These are phyloP conservation scores for Colletotrichum sp. DNA, from an alignment of 2,329 filamentous ascomycete species.

Conservation along the genomic window DNA sequence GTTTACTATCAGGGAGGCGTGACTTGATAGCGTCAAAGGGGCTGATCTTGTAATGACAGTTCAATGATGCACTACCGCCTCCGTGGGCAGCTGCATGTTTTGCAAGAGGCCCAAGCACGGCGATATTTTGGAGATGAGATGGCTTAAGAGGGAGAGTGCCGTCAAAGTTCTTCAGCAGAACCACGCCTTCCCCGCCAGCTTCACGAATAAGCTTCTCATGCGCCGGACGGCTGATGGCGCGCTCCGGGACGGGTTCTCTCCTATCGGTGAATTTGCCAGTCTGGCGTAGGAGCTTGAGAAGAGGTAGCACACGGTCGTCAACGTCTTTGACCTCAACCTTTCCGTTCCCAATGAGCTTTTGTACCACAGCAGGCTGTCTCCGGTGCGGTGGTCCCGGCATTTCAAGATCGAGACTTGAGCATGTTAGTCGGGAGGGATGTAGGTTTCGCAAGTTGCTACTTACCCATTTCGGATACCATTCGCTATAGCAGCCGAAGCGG, in stretches of 20 bases:
- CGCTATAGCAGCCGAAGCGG: not conserved
- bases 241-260: slow-evolving; percentile 28
- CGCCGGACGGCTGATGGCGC: slow-evolving; percentile 22
- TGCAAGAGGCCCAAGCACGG: not conserved
- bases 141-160: slow-evolving; percentile 63
- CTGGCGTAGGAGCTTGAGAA: not conserved
- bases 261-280: not conserved
- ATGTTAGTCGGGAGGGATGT: not conserved
- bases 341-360: not conserved
- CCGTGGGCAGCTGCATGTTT: slow-evolving; percentile 61
- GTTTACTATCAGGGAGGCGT: not conserved
- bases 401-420: slow-evolving; percentile 35
- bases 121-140: slow-evolving; percentile 41
- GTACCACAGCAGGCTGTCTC: not conserved
- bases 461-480: not conserved
- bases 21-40: not conserved
- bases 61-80: slow-evolving; percentile 67
- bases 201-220: slow-evolving; percentile 17
- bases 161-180: slow-evolving; percentile 75
- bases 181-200: slow-evolving; percentile 68
- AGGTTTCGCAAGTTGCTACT: not conserved
- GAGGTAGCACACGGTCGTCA: not conserved
- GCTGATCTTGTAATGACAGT: not conserved
- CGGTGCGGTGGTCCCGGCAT: slow-evolving; percentile 53
- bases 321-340: not conserved